Evolutionary conservation across 176 grass and related monocot species (phyloP).

Genomic region (Oropetium thomaeum): DNA sequence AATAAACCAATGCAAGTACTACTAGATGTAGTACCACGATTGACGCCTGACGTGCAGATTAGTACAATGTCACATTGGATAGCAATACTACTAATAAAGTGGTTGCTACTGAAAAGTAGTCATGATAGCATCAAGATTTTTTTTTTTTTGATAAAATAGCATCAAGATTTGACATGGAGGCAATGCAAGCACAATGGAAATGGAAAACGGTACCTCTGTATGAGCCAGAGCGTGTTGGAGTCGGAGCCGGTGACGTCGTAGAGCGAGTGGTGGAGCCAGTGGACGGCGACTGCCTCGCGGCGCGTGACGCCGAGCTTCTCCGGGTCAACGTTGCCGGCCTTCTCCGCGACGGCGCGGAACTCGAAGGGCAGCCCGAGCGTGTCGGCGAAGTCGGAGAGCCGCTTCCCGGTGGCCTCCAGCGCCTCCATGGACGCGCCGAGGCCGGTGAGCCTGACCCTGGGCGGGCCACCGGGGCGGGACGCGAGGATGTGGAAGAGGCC

Average conservation of each 20-base stretch:
- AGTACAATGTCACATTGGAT: constrained; percentile 25
- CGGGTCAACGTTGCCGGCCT: constrained; percentile 83
- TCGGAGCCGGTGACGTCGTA: constrained; percentile 91
- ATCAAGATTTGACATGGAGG: constrained; percentile 50
- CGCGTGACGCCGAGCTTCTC: constrained; percentile 68
- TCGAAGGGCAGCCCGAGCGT: constrained; percentile 84
- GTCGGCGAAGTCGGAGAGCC: constrained; percentile 83
- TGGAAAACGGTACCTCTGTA: constrained; percentile 62
- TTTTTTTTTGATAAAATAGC: too few species aligned
- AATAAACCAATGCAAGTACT: neutral
- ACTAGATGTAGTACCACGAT: neutral
- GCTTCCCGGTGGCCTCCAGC: constrained; percentile 80
- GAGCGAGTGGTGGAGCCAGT: constrained; percentile 97
- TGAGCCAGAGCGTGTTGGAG: constrained; percentile 72
- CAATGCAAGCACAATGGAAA: neutral
- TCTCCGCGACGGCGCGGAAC: constrained; percentile 77
- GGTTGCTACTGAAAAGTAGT: constrained; percentile 24
- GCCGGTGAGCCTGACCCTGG: constrained; percentile 66
- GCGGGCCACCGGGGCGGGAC: constrained; percentile 78
- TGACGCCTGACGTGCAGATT: neutral
- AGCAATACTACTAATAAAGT: neutral
- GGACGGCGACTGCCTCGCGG: constrained; percentile 84
- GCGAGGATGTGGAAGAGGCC: constrained; percentile 98
- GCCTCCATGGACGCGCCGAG: constrained; percentile 74
- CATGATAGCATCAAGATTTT: constrained; percentile 29